Conservation (phyloP, 306 rosid species). For the Arachis stenosperma region DNA sequence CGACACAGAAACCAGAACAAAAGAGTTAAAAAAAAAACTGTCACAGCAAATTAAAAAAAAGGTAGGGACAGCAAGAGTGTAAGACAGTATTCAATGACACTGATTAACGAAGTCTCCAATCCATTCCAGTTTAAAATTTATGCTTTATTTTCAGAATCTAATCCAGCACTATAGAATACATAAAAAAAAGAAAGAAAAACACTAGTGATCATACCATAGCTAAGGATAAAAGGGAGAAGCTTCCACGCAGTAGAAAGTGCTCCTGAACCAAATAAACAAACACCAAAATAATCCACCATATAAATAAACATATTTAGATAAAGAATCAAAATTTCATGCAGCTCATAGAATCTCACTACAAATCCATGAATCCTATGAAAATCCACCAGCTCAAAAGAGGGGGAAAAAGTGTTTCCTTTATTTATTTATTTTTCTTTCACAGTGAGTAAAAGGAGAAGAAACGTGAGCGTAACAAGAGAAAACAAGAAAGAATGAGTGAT, state of each 20-base stretch:
- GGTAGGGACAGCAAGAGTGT: background rate
- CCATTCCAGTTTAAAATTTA: background rate
- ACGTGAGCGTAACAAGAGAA: background rate
- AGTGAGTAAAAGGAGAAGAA: background rate
- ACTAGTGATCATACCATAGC: conserved; percentile 44
- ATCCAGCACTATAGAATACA: background rate
- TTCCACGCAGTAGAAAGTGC: conserved; percentile 29
- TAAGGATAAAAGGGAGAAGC: background rate
- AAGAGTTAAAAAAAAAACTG: background rate
- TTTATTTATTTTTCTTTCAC: background rate
- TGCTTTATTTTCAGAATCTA: background rate
- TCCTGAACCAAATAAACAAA: conserved; percentile 30
- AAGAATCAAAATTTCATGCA: conserved; percentile 21
- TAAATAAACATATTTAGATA: background rate
- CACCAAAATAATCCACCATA: background rate
- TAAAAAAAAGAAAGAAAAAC: background rate
- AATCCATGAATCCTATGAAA: conserved; percentile 3
- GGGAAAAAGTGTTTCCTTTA: background rate
- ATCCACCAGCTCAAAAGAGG: background rate
- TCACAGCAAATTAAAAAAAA: background rate
- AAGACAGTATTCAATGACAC: background rate
- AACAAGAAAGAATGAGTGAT: background rate
- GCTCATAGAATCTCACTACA: background rate
- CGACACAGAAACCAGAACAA: background rate
- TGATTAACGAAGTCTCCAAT: background rate